Percentiles rank a stretch among this genome's conserved stretches.
These are phyloP conservation scores for Nicotiana knightiana DNA, from an alignment of 257 asterid species.

Conservation along the genomic window DNA sequence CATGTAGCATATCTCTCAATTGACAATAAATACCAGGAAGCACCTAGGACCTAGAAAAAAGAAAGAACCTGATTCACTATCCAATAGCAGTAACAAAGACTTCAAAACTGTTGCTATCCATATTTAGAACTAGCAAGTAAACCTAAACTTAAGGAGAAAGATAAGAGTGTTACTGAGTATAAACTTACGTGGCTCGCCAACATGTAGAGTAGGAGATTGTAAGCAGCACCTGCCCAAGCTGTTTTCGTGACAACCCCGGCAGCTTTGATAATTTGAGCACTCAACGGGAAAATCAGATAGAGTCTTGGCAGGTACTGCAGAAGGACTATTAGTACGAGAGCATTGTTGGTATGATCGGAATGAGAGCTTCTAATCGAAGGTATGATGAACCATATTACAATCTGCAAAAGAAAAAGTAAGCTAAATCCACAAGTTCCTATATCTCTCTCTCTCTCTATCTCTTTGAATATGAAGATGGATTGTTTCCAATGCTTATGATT, in stretches of 20 bases:
- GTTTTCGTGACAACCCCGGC: slow-evolving; percentile 86
- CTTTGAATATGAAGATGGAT: background rate
- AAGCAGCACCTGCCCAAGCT: slow-evolving; percentile 92
- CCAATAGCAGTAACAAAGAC: background rate
- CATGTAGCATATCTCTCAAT: slow-evolving; percentile 71
- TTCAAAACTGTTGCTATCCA: background rate
- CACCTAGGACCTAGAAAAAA: slow-evolving; percentile 59
- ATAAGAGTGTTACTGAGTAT: background rate
- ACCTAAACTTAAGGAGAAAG: background rate
- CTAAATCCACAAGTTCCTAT: background rate
- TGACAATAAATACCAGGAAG: slow-evolving; percentile 75
- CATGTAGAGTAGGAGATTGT: slow-evolving; percentile 72
- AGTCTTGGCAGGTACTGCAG: slow-evolving; percentile 69
- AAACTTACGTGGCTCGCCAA: slow-evolving; percentile 74
- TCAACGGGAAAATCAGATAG: slow-evolving; percentile 74
- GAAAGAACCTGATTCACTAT: slow-evolving; percentile 5
- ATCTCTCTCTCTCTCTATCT: background rate
- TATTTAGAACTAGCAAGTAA: background rate
- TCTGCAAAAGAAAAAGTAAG: slow-evolving; percentile 35
- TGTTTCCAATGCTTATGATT: background rate
- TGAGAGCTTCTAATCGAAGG: slow-evolving; percentile 82
- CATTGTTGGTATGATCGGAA: slow-evolving; percentile 70
- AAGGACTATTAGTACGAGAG: slow-evolving; percentile 55
- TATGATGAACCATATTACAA: slow-evolving; percentile 74
- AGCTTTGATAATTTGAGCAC: slow-evolving; percentile 77